Evolutionary conservation across 2,329 filamentous ascomycete species (phyloP), one percentile per base, ranked within the genome.

Genomic region (Pseudogymnoascus sp.): DNA sequence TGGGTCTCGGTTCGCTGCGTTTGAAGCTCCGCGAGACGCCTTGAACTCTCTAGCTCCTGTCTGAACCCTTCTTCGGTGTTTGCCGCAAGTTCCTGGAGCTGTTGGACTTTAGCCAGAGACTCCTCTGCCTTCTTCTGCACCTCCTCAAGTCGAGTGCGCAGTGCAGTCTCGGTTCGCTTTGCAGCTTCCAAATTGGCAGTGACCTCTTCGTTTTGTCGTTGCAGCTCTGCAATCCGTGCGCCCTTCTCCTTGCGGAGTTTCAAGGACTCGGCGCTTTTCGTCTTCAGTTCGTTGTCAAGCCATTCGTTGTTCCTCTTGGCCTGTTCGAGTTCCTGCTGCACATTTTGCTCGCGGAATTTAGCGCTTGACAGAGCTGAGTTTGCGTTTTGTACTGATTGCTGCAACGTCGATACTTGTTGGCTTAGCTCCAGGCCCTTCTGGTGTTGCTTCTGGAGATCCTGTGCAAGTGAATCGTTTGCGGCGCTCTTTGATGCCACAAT

Each of bases 191-290:
- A 83, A 34, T 84, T 88, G 18, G 89, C 87, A 67, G 83, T 87
- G 51, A 89, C 86, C 68, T 99, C 95, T 69, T 97, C 93, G 69
- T 93, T 90, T 66, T 89, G 85, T 62, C 92, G 89, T 75, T 97
- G 90, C 29, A 99, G 84, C 71, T 96, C 90, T 7, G 92, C 85
- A 69, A 97, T 91, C 40, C 90, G 89, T 1, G 91, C 88, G 67
- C 90, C 90, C 81, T 97, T 97, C 73, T 99, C 95, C 73, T 96
- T 97, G 67, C 95, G 86, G 76, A 90, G 93, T 72, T 93, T 96
- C 68, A 93, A 84, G 59, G 91, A 86, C 73, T 99, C 95, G 7
- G 87, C 85, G 66, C 85, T 88, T 77, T 96, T 96, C 0, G 90
- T 93, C 78, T 96, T 93, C 21, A 97, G 83, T 75, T 99, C 95